Conservation (phyloP, 176 grass and related monocot species). For the Eleusine indica region DNA sequence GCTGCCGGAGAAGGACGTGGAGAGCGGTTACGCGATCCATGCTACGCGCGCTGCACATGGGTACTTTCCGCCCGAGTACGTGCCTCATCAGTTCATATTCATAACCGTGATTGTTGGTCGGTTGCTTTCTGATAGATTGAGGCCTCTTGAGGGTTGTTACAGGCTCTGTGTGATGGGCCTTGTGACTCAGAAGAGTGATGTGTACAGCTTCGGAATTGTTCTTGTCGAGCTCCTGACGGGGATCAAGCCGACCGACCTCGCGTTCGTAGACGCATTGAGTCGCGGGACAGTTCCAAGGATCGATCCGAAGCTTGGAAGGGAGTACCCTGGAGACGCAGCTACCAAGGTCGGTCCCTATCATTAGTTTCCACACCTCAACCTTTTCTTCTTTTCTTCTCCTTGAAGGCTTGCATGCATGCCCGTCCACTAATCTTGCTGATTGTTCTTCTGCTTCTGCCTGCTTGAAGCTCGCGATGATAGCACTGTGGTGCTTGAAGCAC, state of each 20-base stretch:
- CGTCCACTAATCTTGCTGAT: too few species aligned
- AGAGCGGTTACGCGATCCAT: slow-evolving; percentile 15
- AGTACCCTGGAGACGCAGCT: too few species aligned
- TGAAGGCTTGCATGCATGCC: too few species aligned
- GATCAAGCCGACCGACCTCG: not conserved
- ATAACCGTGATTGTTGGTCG: too few species aligned
- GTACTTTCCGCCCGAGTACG: slow-evolving; percentile 55
- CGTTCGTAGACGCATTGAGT: too few species aligned
- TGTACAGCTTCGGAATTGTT: slow-evolving; percentile 52
- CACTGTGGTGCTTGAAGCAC: slow-evolving; percentile 30
- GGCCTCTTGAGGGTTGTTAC: not conserved
- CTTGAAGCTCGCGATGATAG: slow-evolving; percentile 44
- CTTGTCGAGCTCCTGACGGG: slow-evolving; percentile 55
- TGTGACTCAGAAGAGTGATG: slow-evolving; percentile 37
- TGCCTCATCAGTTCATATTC: not conserved
- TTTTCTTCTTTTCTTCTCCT: too few species aligned
- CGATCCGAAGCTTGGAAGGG: too few species aligned
- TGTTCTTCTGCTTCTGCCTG: not conserved
- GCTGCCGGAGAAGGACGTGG: slow-evolving; percentile 20
- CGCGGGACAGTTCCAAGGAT: too few species aligned
- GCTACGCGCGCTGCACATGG: slow-evolving; percentile 11
- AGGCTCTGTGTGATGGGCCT: not conserved
- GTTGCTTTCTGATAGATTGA: not conserved
- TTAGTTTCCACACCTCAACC: too few species aligned
- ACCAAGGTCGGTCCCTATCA: too few species aligned